Evolutionary conservation across 805 yeast species (phyloP).

Genomic region (Candida glaebosa): DNA sequence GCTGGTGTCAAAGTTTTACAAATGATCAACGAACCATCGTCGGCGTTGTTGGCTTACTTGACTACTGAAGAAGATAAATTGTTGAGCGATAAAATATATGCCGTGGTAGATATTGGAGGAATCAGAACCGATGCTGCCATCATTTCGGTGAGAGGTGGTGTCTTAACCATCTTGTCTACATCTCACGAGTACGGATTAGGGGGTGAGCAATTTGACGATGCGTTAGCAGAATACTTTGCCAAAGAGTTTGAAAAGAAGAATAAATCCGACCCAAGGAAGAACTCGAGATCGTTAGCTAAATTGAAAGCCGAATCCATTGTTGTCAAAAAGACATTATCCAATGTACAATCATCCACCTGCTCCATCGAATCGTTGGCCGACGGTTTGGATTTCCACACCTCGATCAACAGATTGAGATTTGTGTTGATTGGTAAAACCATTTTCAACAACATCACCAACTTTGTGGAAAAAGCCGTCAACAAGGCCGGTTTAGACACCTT

Average conservation of each 20-base stretch:
- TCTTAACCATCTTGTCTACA: conserved; percentile 83
- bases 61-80: conserved; percentile 46
- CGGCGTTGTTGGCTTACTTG: conserved; percentile 84
- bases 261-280: conserved; percentile 74
- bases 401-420: conserved; percentile 90
- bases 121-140: conserved; percentile 93
- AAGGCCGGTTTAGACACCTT: conserved; percentile 84
- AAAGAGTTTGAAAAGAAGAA: conserved; percentile 91
- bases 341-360: conserved; percentile 82
- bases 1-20: conserved; percentile 83
- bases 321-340: conserved; percentile 88
- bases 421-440: conserved; percentile 83
- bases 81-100: conserved; percentile 68
- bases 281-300: conserved; percentile 84
- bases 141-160: conserved; percentile 89
- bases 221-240: conserved; percentile 79
- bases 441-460: conserved; percentile 69
- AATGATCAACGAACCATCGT: conserved; percentile 86
- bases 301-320: conserved; percentile 76
- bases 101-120: conserved; percentile 97
- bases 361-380: conserved; percentile 94
- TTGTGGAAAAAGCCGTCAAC: conserved; percentile 67
- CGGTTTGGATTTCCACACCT: conserved; percentile 89
- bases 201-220: conserved; percentile 81
- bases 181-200: conserved; percentile 80